Base-by-base conservation (phyloP, 2,329 filamentous ascomycete species). In the Exophiala sp. region DNA sequence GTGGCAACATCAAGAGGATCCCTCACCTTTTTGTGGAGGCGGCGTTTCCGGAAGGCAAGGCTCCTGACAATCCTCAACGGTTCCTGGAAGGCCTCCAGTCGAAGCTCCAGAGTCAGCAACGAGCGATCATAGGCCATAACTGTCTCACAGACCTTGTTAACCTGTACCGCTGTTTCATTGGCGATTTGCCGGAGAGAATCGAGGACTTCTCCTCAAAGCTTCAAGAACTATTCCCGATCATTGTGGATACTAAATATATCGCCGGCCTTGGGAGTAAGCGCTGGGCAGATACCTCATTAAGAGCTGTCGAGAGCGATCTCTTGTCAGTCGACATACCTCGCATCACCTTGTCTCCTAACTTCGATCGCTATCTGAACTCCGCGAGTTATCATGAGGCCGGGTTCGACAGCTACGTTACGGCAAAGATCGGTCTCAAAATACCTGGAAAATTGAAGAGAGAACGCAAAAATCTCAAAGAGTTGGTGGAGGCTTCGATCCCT, bases 221-320 rank as follows among this genome's bases (percentile, higher is more conserved):
- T 1, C 75, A 80, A 51, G 62, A 69, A 9, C 59, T 78, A 2
- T 82, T 81, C 57, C 80, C 80, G 0, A 59, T 72, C 3, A 68
- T 83, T 13, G 68, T 83, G 14, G 80, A 83, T 56, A 83, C 80
- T 0, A 83, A 83, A 59, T 83, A 81, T 57, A 70, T 83, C 59
- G 78, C 77, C 3, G 82, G 79, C 1, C 52, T 60, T 21, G 52
- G 49, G 29, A 57, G 42, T 37, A 57, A 56, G 39, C 39, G 48
- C 11, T 56, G 56, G 50, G 66, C 58, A 24, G 57, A 59, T 3
- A 74, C 73, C 0, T 72, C 72, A 1, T 65, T 79, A 1, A 69
- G 76, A 56, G 68, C 76, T 34, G 73, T 79, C 46, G 73, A 75
- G 8, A 62, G 68, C 27, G 67, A 71, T 32, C 59, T 78, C 50